Conservation (phyloP, 306 rosid genomes). For the Senna tora region DNA sequence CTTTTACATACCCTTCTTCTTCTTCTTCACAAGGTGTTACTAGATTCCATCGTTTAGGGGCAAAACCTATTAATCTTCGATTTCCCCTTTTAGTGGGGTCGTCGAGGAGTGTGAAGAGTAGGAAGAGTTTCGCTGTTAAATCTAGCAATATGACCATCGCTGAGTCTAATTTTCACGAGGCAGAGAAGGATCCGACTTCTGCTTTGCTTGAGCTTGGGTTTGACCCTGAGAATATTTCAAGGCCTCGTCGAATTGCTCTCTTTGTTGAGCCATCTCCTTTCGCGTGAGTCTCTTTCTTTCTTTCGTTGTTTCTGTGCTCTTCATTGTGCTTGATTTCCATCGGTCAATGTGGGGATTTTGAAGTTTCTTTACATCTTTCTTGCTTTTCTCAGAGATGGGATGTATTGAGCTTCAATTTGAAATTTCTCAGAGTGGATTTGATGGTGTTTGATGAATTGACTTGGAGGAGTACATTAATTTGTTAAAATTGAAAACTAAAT, state of each 20-base stretch:
- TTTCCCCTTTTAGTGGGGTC: constrained; percentile 40
- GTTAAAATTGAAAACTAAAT: neutral
- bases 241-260: constrained; percentile 94
- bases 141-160: constrained; percentile 56
- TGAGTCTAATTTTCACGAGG: constrained; percentile 44
- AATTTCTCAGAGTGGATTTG: constrained; percentile 15
- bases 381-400: neutral
- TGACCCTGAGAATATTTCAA: constrained; percentile 58
- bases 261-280: constrained; percentile 99
- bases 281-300: constrained; percentile 65
- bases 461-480: constrained; percentile 18
- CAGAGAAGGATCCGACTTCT: constrained; percentile 66
- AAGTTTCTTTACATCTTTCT: constrained; percentile 11
- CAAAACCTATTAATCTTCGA: constrained; percentile 51
- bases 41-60: constrained; percentile 31
- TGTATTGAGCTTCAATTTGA: neutral
- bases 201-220: constrained; percentile 62
- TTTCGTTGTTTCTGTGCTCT: constrained; percentile 1
- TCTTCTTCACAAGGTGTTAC: constrained; percentile 25
- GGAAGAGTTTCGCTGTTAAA: constrained; percentile 45
- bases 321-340: neutral
- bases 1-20: constrained; percentile 34
- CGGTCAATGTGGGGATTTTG: constrained; percentile 13
- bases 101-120: constrained; percentile 28
- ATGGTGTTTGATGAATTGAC: constrained; percentile 34